A percentile compares a stretch with the other conserved stretches of the same genome.
phyloP scores from a whole-genome alignment of 805 yeast species.

The Yarrowia osloensis region DNA sequence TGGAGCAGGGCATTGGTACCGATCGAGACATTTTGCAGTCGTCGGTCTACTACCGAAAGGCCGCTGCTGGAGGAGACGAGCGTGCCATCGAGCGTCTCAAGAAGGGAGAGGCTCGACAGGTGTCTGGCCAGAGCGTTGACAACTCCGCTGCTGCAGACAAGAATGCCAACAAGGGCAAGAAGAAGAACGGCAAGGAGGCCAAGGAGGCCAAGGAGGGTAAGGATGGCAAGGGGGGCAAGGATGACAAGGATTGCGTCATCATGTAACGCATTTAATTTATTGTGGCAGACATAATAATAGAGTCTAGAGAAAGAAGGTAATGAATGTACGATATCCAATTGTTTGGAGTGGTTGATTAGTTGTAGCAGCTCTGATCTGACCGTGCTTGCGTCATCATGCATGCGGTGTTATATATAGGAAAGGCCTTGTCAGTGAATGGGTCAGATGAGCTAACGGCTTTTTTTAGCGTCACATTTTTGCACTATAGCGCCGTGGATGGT shows the following conservation, averaged over 20 bases:
- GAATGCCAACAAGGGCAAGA: conserved; percentile 16
- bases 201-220: conserved; percentile 10
- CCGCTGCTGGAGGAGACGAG: conserved; percentile 62
- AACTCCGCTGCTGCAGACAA: background rate
- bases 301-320: background rate
- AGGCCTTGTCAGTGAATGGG: background rate
- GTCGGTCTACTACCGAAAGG: conserved; percentile 71
- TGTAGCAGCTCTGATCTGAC: too few relatives aligned
- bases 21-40: conserved; percentile 58
- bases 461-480: background rate
- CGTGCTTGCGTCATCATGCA: background rate
- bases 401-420: background rate
- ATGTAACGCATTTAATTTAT: conserved; percentile 35
- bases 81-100: conserved; percentile 48
- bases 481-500: background rate
- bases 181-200: conserved; percentile 31
- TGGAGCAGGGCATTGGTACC: conserved; percentile 87
- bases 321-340: background rate
- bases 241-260: conserved; percentile 40
- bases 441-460: background rate
- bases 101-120: conserved; percentile 30
- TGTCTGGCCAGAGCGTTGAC: conserved; percentile 5
- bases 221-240: conserved; percentile 33
- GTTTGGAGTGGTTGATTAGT: background rate
- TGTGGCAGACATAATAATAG: conserved; percentile 28